Base-by-base conservation (phyloP, 2,329 filamentous ascomycete species). In the Cucurbitaria berberidis region DNA sequence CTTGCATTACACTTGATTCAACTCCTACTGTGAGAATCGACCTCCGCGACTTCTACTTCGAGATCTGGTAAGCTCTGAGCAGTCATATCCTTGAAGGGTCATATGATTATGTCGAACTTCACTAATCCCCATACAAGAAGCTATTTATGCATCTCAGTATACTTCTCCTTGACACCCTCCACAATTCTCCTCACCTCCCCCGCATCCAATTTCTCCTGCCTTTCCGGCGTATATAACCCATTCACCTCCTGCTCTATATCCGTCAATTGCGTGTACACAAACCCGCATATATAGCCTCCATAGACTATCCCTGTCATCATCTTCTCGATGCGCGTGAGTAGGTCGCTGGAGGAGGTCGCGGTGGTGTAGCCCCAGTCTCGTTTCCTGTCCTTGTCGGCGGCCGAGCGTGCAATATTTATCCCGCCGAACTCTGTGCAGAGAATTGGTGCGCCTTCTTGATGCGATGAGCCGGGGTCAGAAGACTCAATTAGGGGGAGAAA, bases 351-450 rank as follows among this genome's bases (percentile, higher is more conserved):
- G 62, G 88, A 83, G 0, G 72, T 80, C 0, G 86, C 87, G 0
- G 86, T 89, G 1, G 86, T 89, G 64, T 89, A 89, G 0, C 86
- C 87, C 87, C 87, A 89, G 21, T 69, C 68, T 2, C 64, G 83
- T 5, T 81, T 75, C 9, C 22, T 35, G 22, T 38, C 75, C 10
- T 59, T 27, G 1, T 69, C 66, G 36, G 78, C 77, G 0, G 77
- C 72, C 0, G 80, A 45, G 29, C 67, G 78, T 0, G 84, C 82
- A 62, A 89, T 87, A 63, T 88, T 89, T 36, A 89, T 84, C 3
- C 87, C 87, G 2, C 86, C 86, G 56, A 88, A 89, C 63, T 89
- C 87, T 2, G 84, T 86, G 69, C 85, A 88, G 56, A 89, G 81
- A 30, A 89, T 79, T 0, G 86, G 86, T 0, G 84, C 83, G 0